Evolutionary conservation across 2,329 filamentous ascomycete genomes (phyloP).

Genomic region (Aspergillus melleus): DNA sequence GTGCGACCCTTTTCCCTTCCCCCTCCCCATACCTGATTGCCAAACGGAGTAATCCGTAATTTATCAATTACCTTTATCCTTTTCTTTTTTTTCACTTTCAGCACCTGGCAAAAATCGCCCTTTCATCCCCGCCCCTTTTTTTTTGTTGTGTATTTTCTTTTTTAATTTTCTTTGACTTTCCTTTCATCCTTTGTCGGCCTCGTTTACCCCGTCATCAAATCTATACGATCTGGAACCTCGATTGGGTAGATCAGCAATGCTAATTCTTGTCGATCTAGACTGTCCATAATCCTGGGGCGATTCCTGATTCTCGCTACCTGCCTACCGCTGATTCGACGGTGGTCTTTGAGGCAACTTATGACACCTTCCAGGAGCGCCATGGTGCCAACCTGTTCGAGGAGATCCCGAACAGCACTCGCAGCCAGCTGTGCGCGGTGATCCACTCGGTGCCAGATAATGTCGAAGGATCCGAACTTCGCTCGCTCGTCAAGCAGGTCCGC

Average conservation of each 20-base stretch:
- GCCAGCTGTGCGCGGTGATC: conserved; percentile 37
- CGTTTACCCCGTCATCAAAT: not conserved
- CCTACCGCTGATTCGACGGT: conserved; percentile 46
- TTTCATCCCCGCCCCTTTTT: not conserved
- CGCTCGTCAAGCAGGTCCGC: conserved; percentile 37
- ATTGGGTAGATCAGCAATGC: conserved; percentile 17
- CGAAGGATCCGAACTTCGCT: conserved; percentile 29
- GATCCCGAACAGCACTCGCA: conserved; percentile 34
- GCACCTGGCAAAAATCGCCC: not conserved
- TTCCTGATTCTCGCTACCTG: conserved; percentile 44
- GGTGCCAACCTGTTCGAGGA: conserved; percentile 32
- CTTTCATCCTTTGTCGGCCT: not conserved
- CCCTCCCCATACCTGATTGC: conserved; percentile 1
- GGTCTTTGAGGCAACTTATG: conserved; percentile 47
- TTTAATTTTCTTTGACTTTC: not conserved
- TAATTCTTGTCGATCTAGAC: conserved; percentile 30
- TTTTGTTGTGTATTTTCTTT: not conserved
- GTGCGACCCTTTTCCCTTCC: conserved; percentile 19
- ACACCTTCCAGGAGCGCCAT: conserved; percentile 36
- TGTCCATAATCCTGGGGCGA: conserved; percentile 49
- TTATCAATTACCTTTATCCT: conserved; percentile 7
- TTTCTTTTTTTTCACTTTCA: not conserved
- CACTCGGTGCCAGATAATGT: conserved; percentile 39
- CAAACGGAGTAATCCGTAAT: conserved; percentile 9
- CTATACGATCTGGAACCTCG: not conserved